Percentiles rank a stretch among this genome's conserved stretches.
Conservation (phyloP, 2,329 filamentous ascomycete genomes). For the Arthrobotrys sinensis region DNA sequence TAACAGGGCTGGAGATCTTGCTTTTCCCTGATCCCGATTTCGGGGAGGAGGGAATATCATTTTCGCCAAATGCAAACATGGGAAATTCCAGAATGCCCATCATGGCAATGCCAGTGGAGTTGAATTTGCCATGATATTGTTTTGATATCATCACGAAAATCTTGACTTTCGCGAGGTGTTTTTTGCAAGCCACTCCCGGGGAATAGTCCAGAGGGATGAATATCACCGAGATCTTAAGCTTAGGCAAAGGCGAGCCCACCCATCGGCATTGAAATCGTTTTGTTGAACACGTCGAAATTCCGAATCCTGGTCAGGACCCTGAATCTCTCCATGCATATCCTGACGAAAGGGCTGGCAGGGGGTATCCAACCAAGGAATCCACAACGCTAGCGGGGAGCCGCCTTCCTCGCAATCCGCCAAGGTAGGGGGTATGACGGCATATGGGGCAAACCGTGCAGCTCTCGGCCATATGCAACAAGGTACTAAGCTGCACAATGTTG, state of each 20-base stretch:
- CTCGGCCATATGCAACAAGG: conserved; percentile 25
- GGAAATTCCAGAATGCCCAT: conserved; percentile 51
- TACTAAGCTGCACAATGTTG: conserved; percentile 15
- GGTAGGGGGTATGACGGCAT: conserved; percentile 57
- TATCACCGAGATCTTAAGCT: conserved; percentile 11
- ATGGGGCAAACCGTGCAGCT: conserved; percentile 57
- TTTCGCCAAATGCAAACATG: conserved; percentile 29
- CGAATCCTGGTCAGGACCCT: conserved; percentile 60
- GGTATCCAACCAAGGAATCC: conserved; percentile 57
- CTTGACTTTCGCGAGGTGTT: not conserved
- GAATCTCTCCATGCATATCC: conserved; percentile 58
- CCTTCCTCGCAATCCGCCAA: conserved; percentile 27
- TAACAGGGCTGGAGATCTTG: conserved; percentile 46
- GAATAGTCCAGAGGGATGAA: not conserved
- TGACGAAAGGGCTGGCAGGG: conserved; percentile 61
- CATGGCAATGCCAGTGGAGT: conserved; percentile 15
- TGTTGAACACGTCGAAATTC: conserved; percentile 30
- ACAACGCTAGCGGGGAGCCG: conserved; percentile 34
- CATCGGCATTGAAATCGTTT: conserved; percentile 21
- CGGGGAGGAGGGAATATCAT: not conserved
- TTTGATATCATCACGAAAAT: conserved; percentile 40
- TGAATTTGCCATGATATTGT: conserved; percentile 36
- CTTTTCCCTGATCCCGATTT: conserved; percentile 16
- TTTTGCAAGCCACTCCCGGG: not conserved
- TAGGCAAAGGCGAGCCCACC: conserved; percentile 23